Conservation (phyloP, 2,329 filamentous ascomycete species). For the Colletotrichum tabaci region DNA sequence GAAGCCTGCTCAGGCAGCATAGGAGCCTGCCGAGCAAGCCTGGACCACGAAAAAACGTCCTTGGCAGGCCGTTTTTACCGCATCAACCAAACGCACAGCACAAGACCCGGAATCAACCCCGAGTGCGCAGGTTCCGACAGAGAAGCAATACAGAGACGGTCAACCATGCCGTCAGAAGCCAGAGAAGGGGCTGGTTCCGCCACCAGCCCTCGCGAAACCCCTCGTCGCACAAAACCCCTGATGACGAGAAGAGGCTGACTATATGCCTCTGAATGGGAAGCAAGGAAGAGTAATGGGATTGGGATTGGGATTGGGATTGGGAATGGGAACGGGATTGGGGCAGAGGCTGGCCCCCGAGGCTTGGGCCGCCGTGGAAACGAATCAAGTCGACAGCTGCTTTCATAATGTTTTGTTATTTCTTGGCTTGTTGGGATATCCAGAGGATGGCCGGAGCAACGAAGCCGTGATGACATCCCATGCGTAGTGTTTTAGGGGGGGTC, state of each 20-base stretch:
- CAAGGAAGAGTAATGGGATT: conserved; percentile 17
- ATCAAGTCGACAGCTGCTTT: conserved; percentile 8
- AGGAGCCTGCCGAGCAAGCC: not conserved
- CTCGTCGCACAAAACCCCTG: not conserved
- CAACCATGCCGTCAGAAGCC: not conserved
- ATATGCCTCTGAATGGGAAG: conserved; percentile 4
- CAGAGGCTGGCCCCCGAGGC: too few species aligned
- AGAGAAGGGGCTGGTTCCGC: not conserved
- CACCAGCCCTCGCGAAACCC: not conserved
- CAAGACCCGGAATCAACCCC: not conserved
- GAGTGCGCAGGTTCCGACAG: not conserved
- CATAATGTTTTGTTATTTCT: not conserved
- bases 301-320: not conserved
- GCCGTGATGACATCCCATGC: conserved; percentile 39
- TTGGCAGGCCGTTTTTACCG: conserved; percentile 2
- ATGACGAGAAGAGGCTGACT: conserved; percentile 3
- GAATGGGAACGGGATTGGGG: not conserved
- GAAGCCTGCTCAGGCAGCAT: conserved; percentile 47
- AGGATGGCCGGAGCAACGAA: conserved; percentile 34
- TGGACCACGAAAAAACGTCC: conserved; percentile 9
- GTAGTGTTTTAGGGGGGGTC: conserved; percentile 30
- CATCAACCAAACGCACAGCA: conserved; percentile 6
- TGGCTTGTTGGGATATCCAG: conserved; percentile 41
- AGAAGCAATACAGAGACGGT: not conserved
- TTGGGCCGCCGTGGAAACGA: conserved; percentile 13